phyloP scores from a whole-genome alignment of 2,329 filamentous ascomycete species.

The Aspergillus caelatus region DNA sequence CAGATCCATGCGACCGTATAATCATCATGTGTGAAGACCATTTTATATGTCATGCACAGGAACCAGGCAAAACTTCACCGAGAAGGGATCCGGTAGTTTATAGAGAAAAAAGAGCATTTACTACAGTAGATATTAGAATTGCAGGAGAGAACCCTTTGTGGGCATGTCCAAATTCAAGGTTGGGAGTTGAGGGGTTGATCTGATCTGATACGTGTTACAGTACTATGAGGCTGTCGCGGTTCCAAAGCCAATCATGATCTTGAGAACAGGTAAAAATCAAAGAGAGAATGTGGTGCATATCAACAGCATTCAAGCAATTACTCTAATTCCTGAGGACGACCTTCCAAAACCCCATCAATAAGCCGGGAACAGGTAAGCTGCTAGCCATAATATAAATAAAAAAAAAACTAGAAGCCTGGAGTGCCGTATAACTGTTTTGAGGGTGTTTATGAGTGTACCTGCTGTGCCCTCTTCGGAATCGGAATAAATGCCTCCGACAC shows the following conservation, averaged over 20 bases:
- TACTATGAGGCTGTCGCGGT: neutral
- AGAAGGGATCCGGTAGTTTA: neutral
- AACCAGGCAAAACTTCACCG: neutral
- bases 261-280: neutral
- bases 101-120: neutral
- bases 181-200: neutral
- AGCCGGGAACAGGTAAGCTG: too few relatives aligned
- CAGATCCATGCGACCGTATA: constrained; percentile 27
- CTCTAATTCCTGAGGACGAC: too few relatives aligned
- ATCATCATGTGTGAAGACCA: neutral
- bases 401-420: neutral
- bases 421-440: neutral
- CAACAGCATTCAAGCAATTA: too few relatives aligned
- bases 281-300: neutral
- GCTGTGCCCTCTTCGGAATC: neutral
- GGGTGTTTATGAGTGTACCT: neutral
- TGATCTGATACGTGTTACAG: neutral
- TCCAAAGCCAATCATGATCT: neutral
- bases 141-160: neutral
- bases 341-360: too few relatives aligned
- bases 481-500: neutral
- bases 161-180: neutral
- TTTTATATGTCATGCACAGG: neutral
- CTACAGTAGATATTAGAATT: neutral
- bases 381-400: too few relatives aligned